Evolutionary conservation across 2,329 filamentous ascomycete species (phyloP), one percentile per base, ranked within the genome.

Genomic region (Talaromyces sp.): DNA sequence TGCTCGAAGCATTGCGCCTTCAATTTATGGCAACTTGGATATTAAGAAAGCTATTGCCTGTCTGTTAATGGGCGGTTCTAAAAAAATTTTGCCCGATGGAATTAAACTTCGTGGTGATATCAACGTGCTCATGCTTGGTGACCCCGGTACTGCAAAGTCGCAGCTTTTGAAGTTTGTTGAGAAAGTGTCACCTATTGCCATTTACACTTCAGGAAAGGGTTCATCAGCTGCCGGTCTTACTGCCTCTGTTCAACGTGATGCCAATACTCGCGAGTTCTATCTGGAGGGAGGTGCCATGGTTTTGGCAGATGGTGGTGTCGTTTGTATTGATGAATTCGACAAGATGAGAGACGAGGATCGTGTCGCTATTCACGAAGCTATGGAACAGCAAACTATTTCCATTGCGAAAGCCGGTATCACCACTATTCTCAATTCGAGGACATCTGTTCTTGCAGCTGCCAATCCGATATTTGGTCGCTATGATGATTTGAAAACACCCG

Each of bases 351-450:
- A 99, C 73, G 95, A 99, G 76, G 95, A 99, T 71, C 86, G 95
- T 69, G 95, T 98, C 6, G 95, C 95, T 1, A 99, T 99, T 68
- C 95, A 99, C 82, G 95, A 99, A 84, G 95, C 95, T 63, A 99
- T 99, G 95, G 95, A 99, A 75, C 95, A 99, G 79, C 95, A 99
- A 77, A 99, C 95, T 0, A 99, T 99, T 65, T 98, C 95, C 11
- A 98, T 99, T 70, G 95, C 95, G 67, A 98, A 99, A 79, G 95
- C 95, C 0, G 95, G 95, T 70, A 99, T 99, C 73, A 99, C 95
- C 0, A 99, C 95, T 0, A 98, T 99, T 67, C 85, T 99, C 60
- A 99, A 99, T 72, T 93, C 95, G 12, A 83, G 95, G 71, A 99
- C 95, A 1, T 97, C 93, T 0, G 95, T 99, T 1, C 82, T 99